Base-by-base conservation (phyloP, 257 asterid genomes). In the Paulownia fortunei region DNA sequence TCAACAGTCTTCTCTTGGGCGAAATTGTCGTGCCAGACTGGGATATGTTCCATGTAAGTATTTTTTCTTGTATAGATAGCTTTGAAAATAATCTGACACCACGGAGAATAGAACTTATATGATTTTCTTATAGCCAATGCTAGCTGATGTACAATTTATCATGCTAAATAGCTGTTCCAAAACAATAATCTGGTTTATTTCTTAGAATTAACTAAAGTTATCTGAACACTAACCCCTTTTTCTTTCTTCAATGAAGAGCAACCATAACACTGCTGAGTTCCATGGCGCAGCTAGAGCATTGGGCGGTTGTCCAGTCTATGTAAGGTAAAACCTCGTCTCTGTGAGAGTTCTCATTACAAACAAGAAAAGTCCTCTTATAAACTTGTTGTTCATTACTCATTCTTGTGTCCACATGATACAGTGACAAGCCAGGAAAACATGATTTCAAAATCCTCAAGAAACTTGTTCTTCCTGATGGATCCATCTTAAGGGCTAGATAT, bases 281-380 rank as follows among this genome's bases (percentile, higher is more conserved):
- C 89, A 87, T 51, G 92, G 85, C 3, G 84, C 86, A 30, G 88
- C 89, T 18, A 83, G 93, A 77, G 93, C 91, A 0, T 1, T 86
- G n/a, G 90, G 91, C 8, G 91, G 93, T 0, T 85, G 89, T 81
- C 85, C 93, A 4, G 83, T 87, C 2, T 89, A 87, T 52, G 94
- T 84, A 9, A 87, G 92, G 94, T 89, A 37, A 54, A 49, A 61
- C 9, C 27, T 0, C 7, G 4, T 15, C 18, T 8, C 21, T 24
- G 6, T 13, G 7, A 3, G 10, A 0, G 2, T 32, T 24, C 16
- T 63, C 3, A 11, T 37, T 13, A 4, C 13, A 41, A 16, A 26
- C 41, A 21, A 76, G 12, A 32, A 16, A n/a, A 21, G 6, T 12
- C 21, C 26, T n/a, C 11, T 32, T 12, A 34, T 37, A 23, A 32